Percentiles rank a stretch among this genome's conserved stretches.
Evolutionary conservation across 1,284 basidiomycete species (phyloP).

Genomic region (Trametes polyzona): DNA sequence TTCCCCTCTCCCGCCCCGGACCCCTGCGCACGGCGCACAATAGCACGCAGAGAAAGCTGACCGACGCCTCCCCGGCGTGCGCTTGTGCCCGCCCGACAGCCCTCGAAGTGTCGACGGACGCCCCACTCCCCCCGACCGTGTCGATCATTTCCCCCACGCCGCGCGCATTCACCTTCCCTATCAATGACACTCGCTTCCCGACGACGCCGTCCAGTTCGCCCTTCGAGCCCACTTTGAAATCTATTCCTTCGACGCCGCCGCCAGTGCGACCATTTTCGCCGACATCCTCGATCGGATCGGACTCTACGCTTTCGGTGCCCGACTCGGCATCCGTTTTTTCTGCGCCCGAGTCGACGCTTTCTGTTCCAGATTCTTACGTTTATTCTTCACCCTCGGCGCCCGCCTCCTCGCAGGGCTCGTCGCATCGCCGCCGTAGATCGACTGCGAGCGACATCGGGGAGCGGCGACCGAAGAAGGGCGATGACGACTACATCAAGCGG

Average conservation of each 20-base stretch:
- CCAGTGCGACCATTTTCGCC: slow-evolving; percentile 44
- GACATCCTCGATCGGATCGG: slow-evolving; percentile 53
- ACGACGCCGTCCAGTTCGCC: slow-evolving; percentile 63
- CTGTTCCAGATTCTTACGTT: slow-evolving; percentile 19
- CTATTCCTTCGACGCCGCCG: slow-evolving; percentile 51
- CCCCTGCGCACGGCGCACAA: slow-evolving; percentile 11
- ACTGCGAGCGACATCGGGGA: slow-evolving; percentile 61
- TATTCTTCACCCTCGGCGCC: slow-evolving; percentile 40
- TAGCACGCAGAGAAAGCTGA: slow-evolving; percentile 32
- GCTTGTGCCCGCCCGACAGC: slow-evolving; percentile 47
- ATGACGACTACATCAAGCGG: slow-evolving; percentile 79
- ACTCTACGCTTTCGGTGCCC: slow-evolving; percentile 37
- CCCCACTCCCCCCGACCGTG: slow-evolving; percentile 58
- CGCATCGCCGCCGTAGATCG: slow-evolving; percentile 66
- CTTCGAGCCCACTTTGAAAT: slow-evolving; percentile 68
- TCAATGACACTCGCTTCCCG: slow-evolving; percentile 66
- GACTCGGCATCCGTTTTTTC: slow-evolving; percentile 10
- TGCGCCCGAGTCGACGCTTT: slow-evolving; percentile 10
- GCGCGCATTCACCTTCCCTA: slow-evolving; percentile 74
- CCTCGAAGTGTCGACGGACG: slow-evolving; percentile 75
- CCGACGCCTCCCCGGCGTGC: slow-evolving; percentile 12
- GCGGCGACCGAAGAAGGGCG: slow-evolving; percentile 74
- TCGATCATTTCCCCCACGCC: slow-evolving; percentile 76
- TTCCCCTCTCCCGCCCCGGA: too few species aligned
- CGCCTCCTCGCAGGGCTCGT: slow-evolving; percentile 38